A percentile compares a stretch with the other conserved stretches of the same genome.
Evolutionary conservation across 192 early-diverging fungal species (phyloP).

Genomic region (Umbelopsis ramanniana): DNA sequence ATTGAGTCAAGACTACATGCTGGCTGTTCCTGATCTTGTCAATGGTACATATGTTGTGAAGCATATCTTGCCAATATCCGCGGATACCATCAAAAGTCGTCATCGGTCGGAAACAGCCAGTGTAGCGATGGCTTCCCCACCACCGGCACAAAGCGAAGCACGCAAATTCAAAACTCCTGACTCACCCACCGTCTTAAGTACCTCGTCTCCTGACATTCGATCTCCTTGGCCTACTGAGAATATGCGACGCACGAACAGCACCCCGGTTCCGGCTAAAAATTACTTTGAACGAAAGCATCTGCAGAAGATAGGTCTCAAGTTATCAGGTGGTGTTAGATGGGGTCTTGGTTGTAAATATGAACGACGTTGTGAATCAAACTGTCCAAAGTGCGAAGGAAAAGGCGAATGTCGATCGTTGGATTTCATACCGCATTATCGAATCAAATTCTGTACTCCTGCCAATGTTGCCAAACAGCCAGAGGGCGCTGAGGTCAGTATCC

Average conservation of each 20-base stretch:
- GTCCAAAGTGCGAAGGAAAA: slow-evolving; percentile 29
- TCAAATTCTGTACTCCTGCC: slow-evolving; percentile 40
- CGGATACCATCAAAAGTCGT: slow-evolving; percentile 3
- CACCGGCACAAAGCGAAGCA: background rate
- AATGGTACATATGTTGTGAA: slow-evolving; percentile 35
- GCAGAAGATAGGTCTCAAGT: slow-evolving; percentile 39
- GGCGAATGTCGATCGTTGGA: slow-evolving; percentile 36
- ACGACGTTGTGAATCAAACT: slow-evolving; percentile 32
- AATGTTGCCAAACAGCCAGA: slow-evolving; percentile 26
- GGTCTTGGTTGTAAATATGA: slow-evolving; percentile 50
- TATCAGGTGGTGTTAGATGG: slow-evolving; percentile 48
- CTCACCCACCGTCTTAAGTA: background rate
- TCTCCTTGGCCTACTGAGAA: background rate
- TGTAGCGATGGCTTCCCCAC: background rate
- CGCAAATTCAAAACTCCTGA: background rate
- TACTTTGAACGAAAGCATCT: slow-evolving; percentile 21
- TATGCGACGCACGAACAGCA: background rate
- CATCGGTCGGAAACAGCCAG: background rate
- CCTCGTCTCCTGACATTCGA: slow-evolving; percentile 6
- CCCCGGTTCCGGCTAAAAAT: background rate
- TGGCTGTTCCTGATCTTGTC: slow-evolving; percentile 49
- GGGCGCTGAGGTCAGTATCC: slow-evolving; percentile 31
- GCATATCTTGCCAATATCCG: slow-evolving; percentile 7
- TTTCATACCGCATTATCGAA: slow-evolving; percentile 48
- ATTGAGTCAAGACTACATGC: slow-evolving; percentile 41